Evolutionary conservation across 176 grass and related monocot genomes (phyloP), one percentile per base, ranked within the genome.

Genomic region (Bothriochloa decipiens): DNA sequence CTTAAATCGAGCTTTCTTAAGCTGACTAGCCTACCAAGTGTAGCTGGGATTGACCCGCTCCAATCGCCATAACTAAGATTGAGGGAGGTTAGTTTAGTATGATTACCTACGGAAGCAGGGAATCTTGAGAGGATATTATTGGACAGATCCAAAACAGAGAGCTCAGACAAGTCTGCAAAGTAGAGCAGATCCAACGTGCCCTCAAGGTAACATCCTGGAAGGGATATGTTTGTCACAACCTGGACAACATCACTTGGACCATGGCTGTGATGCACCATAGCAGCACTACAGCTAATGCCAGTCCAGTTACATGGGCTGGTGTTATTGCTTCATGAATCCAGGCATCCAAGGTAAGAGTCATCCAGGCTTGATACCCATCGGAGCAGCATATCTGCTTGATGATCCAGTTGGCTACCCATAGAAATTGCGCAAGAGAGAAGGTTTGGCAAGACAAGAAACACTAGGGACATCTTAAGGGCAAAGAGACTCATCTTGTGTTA

Each of bases 121-220:
- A 22, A 16, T 68, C 46, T 46, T 0, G 2, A 1, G 0, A 77
- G 10, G 0, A 0, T 0, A 26, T 76, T 67, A 3, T 0, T 0
- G 0, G 28, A 68, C 2, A 84, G 82, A 27, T 39, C 60, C 60
- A 83, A 68, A 68, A 68, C 16, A 9, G 29, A 20, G 65, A 68
- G 65, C 65, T 68, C 32, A 7, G 55, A 46, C 0, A 80, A 23
- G 2, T 53, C 58, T 15, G 9, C 58, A 29, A 80, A 65, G 6
- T 6, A 3, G 15, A 86, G 77, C 6, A 8, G 26, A 36, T 86
- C 57, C 16, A 86, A 80, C 4, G 4, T 7, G n/a, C 84, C 68
- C 43, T 0, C 11, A 13, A 45, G 11, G 43, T 45, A 45, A 45
- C 11, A 45, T 2, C 11, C 11, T 45, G 11, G 43, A 45, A 45